These are phyloP conservation scores for Sphaceloma murrayae DNA, from an alignment of 2,329 filamentous ascomycete genomes.

Conservation along the genomic window DNA sequence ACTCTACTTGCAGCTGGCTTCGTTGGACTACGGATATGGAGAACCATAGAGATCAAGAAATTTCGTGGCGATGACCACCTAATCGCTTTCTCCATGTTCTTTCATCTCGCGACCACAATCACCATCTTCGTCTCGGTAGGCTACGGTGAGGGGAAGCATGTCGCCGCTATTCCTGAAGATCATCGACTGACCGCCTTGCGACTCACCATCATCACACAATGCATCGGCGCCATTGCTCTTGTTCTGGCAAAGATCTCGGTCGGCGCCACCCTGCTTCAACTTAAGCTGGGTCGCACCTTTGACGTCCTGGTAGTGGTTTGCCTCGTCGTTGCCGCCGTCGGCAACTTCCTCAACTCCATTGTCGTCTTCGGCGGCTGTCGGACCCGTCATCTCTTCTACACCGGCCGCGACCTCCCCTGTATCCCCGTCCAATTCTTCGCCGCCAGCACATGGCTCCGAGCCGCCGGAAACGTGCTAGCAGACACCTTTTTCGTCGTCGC, in stretches of 20 bases:
- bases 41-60: constrained; percentile 1
- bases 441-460: constrained; percentile 1
- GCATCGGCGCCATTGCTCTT: constrained; percentile 1
- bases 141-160: constrained; percentile 8
- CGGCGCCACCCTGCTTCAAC: constrained; percentile 2
- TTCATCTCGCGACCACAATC: constrained; percentile 2
- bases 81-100: not conserved
- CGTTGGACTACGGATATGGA: constrained; percentile 1
- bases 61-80: constrained; percentile 10
- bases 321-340: not conserved
- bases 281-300: constrained; percentile 3
- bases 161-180: constrained; percentile 3
- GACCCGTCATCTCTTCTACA: constrained; percentile 9
- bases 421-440: not conserved
- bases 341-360: constrained; percentile 5
- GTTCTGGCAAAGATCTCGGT: constrained; percentile 12
- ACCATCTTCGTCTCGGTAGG: not conserved
- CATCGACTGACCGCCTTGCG: not conserved
- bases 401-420: not conserved
- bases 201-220: constrained; percentile 3
- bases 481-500: constrained; percentile 14
- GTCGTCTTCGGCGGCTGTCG: constrained; percentile 8
- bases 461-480: not conserved
- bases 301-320: constrained; percentile 3
- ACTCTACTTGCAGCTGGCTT: not conserved